Base-by-base conservation (phyloP, 352 stramenopile species). In the Phytophthora citricola region DNA sequence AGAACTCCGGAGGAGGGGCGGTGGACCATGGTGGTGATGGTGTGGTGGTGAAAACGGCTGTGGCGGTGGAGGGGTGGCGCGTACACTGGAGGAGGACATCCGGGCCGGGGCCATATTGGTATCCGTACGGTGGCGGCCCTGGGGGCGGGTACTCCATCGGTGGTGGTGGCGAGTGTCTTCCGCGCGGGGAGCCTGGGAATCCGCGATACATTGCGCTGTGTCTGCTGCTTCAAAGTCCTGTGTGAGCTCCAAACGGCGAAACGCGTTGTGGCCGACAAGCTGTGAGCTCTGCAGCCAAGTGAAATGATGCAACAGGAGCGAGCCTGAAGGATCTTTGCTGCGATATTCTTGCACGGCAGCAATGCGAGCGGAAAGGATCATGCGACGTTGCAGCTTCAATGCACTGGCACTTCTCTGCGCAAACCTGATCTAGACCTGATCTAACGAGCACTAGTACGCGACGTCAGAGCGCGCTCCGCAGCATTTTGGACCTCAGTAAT, bases 131-230 rank as follows among this genome's bases (percentile, higher is more conserved):
- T 12, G 49, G 59, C 17, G 59, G 43, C 22, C 48, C 58, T 41
- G 48, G 58, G 0, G 58, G 49, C 12, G 47, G 47, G 20, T 52
- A 58, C 6, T 17, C 39, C 32, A 48, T 59, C 22, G 38, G 38
- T 0, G 58, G 44, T 47, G 59, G 59, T 5, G 46, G 57, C 10
- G 59, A 68, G 44, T 62, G 59, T 51, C 59, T 55, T 62, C 59
- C 59, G 24, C 22, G 59, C 3, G 50, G 50, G 1, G 59, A 68
- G 39, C 59, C 51, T 45, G 59, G 50, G 14, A 46, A 66, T 38
- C 43, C 40, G 8, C 44, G 31, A 27, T 62, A 52, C 50, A 68
- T 43, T 9, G 36, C 5, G 12, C 12, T 67, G 39, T 26, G 45
- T 14, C 24, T 61, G 31, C 36, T 41, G 36, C 15, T 17, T 17